Conservation (phyloP, 2,329 filamentous ascomycete genomes). For the Elsinoe fawcettii region DNA sequence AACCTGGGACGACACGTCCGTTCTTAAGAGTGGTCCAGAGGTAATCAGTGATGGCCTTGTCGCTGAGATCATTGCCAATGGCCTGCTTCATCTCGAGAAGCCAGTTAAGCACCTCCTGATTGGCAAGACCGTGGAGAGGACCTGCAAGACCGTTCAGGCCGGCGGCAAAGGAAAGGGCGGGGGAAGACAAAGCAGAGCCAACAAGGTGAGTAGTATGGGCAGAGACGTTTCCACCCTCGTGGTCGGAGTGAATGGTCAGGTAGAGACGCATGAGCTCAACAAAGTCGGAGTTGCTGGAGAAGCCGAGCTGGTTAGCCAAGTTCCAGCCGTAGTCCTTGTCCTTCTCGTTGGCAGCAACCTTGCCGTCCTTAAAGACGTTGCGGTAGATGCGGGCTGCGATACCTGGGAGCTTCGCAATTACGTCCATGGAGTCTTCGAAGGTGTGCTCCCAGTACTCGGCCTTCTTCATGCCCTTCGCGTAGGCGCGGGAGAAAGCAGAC, state of each 20-base stretch:
- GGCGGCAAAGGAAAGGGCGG: constrained; percentile 91
- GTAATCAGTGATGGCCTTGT: constrained; percentile 96
- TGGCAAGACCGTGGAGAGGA: constrained; percentile 96
- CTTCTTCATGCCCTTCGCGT: constrained; percentile 98
- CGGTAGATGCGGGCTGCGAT: constrained; percentile 99
- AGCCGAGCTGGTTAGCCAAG: constrained; percentile 98
- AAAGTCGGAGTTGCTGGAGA: constrained; percentile 90
- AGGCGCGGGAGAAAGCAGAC: constrained; percentile 95
- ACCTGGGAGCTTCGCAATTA: constrained; percentile 98
- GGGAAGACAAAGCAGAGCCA: constrained; percentile 90
- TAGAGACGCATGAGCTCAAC: constrained; percentile 98
- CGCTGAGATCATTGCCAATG: constrained; percentile 88
- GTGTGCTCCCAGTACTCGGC: constrained; percentile 99
- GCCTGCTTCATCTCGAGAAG: constrained; percentile 97
- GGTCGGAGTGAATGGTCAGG: constrained; percentile 99
- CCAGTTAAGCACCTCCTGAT: constrained; percentile 99
- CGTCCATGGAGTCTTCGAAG: constrained; percentile 99
- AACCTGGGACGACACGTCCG: constrained; percentile 93
- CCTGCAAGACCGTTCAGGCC: constrained; percentile 97
- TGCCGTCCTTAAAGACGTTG: constrained; percentile 99
- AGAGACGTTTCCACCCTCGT: constrained; percentile 98
- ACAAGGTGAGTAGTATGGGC: constrained; percentile 98
- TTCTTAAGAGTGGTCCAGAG: constrained; percentile 95
- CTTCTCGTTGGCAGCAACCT: constrained; percentile 91
- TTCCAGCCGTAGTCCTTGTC: constrained; percentile 99